A percentile compares a stretch with the other conserved stretches of the same genome.
phyloP scores from a whole-genome alignment of 306 rosid genomes.

The Lablab purpureus region DNA sequence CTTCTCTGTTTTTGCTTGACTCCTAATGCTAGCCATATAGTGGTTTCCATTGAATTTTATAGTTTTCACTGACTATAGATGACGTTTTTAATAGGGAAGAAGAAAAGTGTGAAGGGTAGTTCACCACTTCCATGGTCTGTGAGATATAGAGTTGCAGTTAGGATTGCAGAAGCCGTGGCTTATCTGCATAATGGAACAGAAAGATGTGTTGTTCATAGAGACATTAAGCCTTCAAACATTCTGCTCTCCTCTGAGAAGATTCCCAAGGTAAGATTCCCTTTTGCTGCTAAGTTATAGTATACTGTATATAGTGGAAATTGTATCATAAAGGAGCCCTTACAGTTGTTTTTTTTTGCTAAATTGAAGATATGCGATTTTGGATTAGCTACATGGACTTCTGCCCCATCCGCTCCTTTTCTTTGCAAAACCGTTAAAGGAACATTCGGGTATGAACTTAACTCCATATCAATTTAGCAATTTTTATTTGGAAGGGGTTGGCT shows the following conservation, averaged over 20 bases:
- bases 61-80: constrained; percentile 37
- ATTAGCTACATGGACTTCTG: constrained; percentile 91
- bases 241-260: constrained; percentile 86
- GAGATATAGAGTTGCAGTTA: constrained; percentile 77
- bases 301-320: neutral
- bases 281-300: constrained; percentile 14
- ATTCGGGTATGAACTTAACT: constrained; percentile 71
- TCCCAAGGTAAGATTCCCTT: constrained; percentile 64
- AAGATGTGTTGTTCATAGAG: constrained; percentile 85
- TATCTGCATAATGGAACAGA: constrained; percentile 84
- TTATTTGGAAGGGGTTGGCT: neutral
- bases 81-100: constrained; percentile 57
- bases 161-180: constrained; percentile 72
- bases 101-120: constrained; percentile 58
- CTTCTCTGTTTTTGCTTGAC: constrained; percentile 12
- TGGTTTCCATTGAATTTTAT: constrained; percentile 31
- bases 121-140: constrained; percentile 74
- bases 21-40: neutral
- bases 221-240: constrained; percentile 86
- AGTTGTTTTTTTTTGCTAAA: constrained; percentile 12
- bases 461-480: constrained; percentile 4
- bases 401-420: constrained; percentile 86
- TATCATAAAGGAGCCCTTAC: neutral
- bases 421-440: constrained; percentile 95
- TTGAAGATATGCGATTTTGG: constrained; percentile 87